Evolutionary conservation across 441 rosid genomes (phyloP).

Genomic region (Pelargonium australe): DNA sequence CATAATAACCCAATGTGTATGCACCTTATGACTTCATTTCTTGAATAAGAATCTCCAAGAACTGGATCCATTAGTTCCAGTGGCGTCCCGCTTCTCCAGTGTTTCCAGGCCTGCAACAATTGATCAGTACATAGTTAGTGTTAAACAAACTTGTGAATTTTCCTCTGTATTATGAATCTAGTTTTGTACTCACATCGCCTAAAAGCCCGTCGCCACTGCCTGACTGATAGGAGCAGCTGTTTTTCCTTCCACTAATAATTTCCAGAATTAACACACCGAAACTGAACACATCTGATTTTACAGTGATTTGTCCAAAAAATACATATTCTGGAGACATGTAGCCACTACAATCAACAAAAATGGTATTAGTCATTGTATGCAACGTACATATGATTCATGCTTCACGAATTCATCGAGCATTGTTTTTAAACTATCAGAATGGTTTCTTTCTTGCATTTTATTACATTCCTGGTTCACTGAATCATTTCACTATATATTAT

Average conservation of each 20-base stretch:
- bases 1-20: slow-evolving; percentile 46
- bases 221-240: slow-evolving; percentile 5
- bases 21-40: slow-evolving; percentile 37
- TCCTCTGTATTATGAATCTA: no score
- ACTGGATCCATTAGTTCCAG: slow-evolving; percentile 26
- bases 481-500: no score
- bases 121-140: background rate
- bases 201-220: slow-evolving; percentile 16
- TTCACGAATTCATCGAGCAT: no score
- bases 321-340: slow-evolving; percentile 33
- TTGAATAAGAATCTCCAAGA: slow-evolving; percentile 14
- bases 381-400: no score
- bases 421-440: no score
- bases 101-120: slow-evolving; percentile 35
- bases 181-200: slow-evolving; percentile 20
- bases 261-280: slow-evolving; percentile 34
- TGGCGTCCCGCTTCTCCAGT: slow-evolving; percentile 35
- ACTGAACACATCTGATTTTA: slow-evolving; percentile 41
- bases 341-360: slow-evolving; percentile 16
- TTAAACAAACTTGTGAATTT: no score
- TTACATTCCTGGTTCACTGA: background rate
- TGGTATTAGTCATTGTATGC: no score
- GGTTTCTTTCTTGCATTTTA: no score
- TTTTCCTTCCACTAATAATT: slow-evolving; percentile 23
- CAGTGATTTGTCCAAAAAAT: slow-evolving; percentile 34